phyloP scores from a whole-genome alignment of 345 rosid species.

The Rhodamnia rubescens region DNA sequence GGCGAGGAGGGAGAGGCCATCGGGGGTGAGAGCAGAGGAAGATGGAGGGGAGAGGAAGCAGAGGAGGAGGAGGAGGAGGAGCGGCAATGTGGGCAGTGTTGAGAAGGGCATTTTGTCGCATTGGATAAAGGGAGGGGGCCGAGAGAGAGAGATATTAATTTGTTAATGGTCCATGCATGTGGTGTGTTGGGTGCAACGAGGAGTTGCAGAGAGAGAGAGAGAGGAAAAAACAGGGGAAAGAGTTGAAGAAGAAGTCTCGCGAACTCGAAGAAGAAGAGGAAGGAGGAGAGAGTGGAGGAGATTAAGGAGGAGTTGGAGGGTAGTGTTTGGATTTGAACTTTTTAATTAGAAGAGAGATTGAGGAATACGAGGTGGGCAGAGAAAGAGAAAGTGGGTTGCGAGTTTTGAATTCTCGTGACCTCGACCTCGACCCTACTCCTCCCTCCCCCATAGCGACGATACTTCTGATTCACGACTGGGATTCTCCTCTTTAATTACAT shows the following conservation, averaged over 20 bases:
- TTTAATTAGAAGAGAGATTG: neutral
- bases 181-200: slow-evolving; percentile 39
- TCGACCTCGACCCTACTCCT: too few relatives aligned
- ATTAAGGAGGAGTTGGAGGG: neutral
- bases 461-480: neutral
- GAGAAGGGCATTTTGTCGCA: neutral
- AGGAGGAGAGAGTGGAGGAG: neutral
- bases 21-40: slow-evolving; percentile 36
- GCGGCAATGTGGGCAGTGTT: neutral
- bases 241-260: neutral
- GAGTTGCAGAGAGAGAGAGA: slow-evolving; percentile 28
- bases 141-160: neutral
- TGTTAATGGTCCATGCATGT: neutral
- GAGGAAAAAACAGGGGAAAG: neutral
- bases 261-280: slow-evolving; percentile 2
- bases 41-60: slow-evolving; percentile 11
- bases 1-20: slow-evolving; percentile 85
- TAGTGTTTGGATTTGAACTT: neutral
- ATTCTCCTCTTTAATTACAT: neutral
- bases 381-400: neutral
- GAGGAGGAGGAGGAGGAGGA: neutral
- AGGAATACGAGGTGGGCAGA: neutral
- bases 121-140: neutral
- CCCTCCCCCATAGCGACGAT: too few relatives aligned
- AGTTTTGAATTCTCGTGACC: slow-evolving; percentile 3